Percentiles rank a stretch among this genome's conserved stretches.
phyloP scores from a whole-genome alignment of 2,329 filamentous ascomycete genomes.

The Fusarium sp. region DNA sequence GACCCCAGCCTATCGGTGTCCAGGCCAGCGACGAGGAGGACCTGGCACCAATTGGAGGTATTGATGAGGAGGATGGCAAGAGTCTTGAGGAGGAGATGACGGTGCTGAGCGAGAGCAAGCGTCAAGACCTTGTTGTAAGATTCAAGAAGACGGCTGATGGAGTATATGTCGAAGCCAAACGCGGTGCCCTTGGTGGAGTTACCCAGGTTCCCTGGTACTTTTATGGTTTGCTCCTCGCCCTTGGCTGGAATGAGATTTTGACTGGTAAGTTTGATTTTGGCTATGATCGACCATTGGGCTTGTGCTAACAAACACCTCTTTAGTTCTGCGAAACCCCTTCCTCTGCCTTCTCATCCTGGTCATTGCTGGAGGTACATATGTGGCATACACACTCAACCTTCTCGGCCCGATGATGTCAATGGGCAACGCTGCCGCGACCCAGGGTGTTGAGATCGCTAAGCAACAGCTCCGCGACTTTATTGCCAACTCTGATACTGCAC shows the following conservation, averaged over 20 bases:
- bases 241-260: conserved; percentile 99
- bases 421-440: conserved; percentile 86
- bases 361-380: conserved; percentile 80
- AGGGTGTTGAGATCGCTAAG: conserved; percentile 92
- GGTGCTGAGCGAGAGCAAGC: conserved; percentile 89
- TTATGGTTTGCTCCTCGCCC: conserved; percentile 86
- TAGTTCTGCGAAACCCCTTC: conserved; percentile 92
- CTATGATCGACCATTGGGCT: not conserved
- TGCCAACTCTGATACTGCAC: conserved; percentile 85
- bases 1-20: conserved; percentile 78
- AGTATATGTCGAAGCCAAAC: conserved; percentile 97
- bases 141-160: conserved; percentile 99
- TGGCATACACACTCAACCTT: conserved; percentile 93
- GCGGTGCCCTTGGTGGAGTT: conserved; percentile 94
- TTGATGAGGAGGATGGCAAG: conserved; percentile 95
- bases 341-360: conserved; percentile 92
- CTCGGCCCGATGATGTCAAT: conserved; percentile 97
- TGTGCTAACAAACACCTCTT: conserved; percentile 23
- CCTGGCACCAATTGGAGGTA: conserved; percentile 86
- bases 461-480: conserved; percentile 91
- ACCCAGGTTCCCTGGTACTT: conserved; percentile 96
- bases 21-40: conserved; percentile 92
- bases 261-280: conserved; percentile 74
- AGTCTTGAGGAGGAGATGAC: conserved; percentile 97
- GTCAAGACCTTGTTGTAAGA: conserved; percentile 89